Conservation (phyloP, 768 basidiomycete genomes). For the Calocera cornea region DNA sequence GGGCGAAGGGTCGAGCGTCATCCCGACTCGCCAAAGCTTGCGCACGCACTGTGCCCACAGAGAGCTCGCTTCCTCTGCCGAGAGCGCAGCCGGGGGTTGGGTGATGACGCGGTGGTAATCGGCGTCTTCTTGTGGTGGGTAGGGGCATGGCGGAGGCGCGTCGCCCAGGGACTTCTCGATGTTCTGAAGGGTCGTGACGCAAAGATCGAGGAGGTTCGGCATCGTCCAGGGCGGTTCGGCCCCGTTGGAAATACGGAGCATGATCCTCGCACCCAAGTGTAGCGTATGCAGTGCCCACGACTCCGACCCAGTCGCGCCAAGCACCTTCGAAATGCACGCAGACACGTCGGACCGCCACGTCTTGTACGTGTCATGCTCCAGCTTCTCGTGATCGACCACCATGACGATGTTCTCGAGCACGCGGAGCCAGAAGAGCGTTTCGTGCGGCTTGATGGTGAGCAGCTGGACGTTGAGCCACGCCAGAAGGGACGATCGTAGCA, state of each 20-base stretch:
- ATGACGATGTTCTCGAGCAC: slow-evolving; percentile 26
- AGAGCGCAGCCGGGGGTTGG: not conserved
- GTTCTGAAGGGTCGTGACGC: not conserved
- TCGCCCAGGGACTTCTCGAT: slow-evolving; percentile 11
- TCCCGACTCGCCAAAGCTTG: slow-evolving; percentile 41
- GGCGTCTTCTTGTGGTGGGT: not conserved
- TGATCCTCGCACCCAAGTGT: slow-evolving; percentile 10
- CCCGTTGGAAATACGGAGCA: slow-evolving; percentile 12
- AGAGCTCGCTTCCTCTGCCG: not conserved
- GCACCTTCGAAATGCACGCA: slow-evolving; percentile 36
- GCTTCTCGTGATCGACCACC: slow-evolving; percentile 31
- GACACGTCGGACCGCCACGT: slow-evolving; percentile 48
- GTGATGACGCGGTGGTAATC: not conserved
- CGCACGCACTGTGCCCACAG: slow-evolving; percentile 43
- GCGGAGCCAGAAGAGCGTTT: slow-evolving; percentile 18
- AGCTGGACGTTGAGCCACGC: slow-evolving; percentile 76
- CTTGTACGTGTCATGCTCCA: slow-evolving; percentile 41
- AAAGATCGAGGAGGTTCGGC: not conserved
- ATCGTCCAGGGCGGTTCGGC: not conserved
- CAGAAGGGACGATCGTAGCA: slow-evolving; percentile 57
- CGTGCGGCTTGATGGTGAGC: slow-evolving; percentile 12
- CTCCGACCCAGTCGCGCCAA: slow-evolving; percentile 18
- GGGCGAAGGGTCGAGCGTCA: slow-evolving; percentile 22
- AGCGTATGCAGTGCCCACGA: slow-evolving; percentile 16
- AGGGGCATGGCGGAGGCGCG: slow-evolving; percentile 19